Evolutionary conservation across 164 flowering plant genomes (phyloP).

Genomic region (Stephania yunnanensis): DNA sequence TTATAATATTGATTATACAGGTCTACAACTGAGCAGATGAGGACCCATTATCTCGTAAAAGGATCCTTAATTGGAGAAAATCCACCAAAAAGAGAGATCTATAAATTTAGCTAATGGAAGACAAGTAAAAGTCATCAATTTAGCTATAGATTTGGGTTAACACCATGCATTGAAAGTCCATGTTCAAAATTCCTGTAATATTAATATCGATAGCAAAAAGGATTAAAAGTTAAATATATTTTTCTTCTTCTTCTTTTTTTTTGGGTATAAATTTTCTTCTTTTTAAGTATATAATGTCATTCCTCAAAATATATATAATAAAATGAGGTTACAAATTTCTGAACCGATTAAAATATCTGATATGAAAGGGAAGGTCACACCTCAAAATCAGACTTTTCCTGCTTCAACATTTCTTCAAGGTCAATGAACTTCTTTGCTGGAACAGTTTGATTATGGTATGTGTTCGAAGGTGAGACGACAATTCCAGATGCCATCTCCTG

Average conservation of each 20-base stretch:
- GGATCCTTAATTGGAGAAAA: not conserved
- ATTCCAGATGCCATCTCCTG: constrained; percentile 36
- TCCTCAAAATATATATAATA: not conserved
- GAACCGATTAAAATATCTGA: not conserved
- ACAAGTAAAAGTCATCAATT: not conserved
- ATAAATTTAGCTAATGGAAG: not conserved
- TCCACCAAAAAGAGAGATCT: not conserved
- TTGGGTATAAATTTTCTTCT: too few species aligned
- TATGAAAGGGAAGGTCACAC: constrained; percentile 31
- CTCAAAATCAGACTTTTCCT: constrained; percentile 72
- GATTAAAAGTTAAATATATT: too few species aligned
- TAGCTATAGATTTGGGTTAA: not conserved
- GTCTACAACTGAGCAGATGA: not conserved
- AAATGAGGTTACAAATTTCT: too few species aligned
- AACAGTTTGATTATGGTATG: constrained; percentile 27
- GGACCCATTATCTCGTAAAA: not conserved
- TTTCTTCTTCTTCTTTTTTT: too few species aligned
- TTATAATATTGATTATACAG: not conserved
- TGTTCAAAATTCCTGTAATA: not conserved
- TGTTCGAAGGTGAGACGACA: constrained; percentile 20
- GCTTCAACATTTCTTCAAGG: constrained; percentile 55
- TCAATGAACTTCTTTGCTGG: constrained; percentile 40
- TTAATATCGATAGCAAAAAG: not conserved
- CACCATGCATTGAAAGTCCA: not conserved
- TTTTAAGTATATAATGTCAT: too few species aligned